Conservation (phyloP, 192 early-diverging fungal genomes). For the Chytriomyces sp. region DNA sequence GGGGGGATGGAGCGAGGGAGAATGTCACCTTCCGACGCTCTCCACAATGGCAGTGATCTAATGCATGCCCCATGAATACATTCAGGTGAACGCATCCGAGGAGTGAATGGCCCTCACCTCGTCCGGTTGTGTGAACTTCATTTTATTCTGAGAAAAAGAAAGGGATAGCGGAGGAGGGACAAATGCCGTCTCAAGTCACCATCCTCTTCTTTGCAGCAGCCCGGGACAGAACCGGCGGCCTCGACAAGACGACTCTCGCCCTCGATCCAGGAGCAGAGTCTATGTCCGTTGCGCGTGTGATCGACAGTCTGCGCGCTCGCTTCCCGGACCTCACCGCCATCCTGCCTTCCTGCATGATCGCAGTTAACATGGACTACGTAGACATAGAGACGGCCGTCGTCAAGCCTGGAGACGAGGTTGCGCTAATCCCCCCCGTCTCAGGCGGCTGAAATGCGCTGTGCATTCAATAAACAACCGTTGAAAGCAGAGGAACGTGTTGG, state of each 20-base stretch:
- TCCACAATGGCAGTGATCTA: slow-evolving; percentile 52
- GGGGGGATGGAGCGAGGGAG: neutral
- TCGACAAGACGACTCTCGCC: neutral
- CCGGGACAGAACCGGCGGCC: neutral
- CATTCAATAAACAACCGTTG: too few relatives aligned
- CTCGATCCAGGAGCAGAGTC: neutral
- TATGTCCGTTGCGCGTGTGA: neutral
- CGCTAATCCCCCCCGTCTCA: neutral
- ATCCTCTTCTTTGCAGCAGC: slow-evolving; percentile 4
- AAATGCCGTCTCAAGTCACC: neutral
- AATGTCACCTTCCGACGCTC: slow-evolving; percentile 40
- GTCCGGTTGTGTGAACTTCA: slow-evolving; percentile 26
- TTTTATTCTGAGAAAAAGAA: neutral
- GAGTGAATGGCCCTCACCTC: slow-evolving; percentile 13
- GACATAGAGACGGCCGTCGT: neutral
- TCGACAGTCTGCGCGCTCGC: too few relatives aligned
- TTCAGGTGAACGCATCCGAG: neutral
- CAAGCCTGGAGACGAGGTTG: neutral
- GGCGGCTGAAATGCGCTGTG: too few relatives aligned
- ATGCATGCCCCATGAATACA: neutral
- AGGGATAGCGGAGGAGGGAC: neutral
- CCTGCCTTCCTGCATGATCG: neutral
- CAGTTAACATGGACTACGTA: neutral
- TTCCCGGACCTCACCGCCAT: neutral
- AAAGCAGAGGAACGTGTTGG: too few relatives aligned